Evolutionary conservation across 139 green algal genomes (phyloP), one percentile per base, ranked within the genome.

Genomic region (Microglena sp.): DNA sequence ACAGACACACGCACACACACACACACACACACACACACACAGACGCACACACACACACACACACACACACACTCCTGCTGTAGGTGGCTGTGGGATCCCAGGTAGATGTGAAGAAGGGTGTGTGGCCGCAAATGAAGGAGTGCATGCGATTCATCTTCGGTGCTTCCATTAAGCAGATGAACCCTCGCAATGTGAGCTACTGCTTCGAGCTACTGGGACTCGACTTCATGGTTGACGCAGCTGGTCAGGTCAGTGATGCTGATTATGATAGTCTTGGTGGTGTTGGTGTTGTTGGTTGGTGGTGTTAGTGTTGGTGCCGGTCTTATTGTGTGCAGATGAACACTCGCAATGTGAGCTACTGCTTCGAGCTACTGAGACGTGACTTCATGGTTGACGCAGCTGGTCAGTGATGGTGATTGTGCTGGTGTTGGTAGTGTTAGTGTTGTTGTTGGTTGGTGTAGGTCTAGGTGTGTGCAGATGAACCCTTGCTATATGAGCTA

Each of bases 361-460:
- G 68, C 63, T 85, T 75, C 55, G 79, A 85, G 70, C 75, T 86
- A 28, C 62, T 84, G 58, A 77, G 80, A 2, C 55, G 82, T 30
- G 80, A 86, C 62, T 86, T 86, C 74, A 86, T 86, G 80, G 40
- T 86, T 29, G 77, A 82, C 24, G 46, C 22, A 7, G 26, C 40
- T 0, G 63, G 69, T 5, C 63, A 70, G 56, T 27, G 6, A 45
- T 31, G 4, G n/a, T n/a, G n/a, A n/a, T n/a, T n/a, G n/a, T n/a
- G n/a, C n/a, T n/a, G n/a, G n/a, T n/a, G n/a, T n/a, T n/a, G n/a
- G n/a, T n/a, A n/a, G n/a, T n/a, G n/a, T n/a, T n/a, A n/a, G n/a
- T n/a, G n/a, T n/a, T n/a, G n/a, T n/a, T n/a, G n/a, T n/a, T n/a
- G n/a, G n/a, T n/a, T n/a, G n/a, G n/a, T n/a, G n/a, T n/a, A n/a